A percentile compares a stretch with the other conserved stretches of the same genome.
Conservation (phyloP, 1,284 basidiomycete genomes). For the Psilocybe mexicana region DNA sequence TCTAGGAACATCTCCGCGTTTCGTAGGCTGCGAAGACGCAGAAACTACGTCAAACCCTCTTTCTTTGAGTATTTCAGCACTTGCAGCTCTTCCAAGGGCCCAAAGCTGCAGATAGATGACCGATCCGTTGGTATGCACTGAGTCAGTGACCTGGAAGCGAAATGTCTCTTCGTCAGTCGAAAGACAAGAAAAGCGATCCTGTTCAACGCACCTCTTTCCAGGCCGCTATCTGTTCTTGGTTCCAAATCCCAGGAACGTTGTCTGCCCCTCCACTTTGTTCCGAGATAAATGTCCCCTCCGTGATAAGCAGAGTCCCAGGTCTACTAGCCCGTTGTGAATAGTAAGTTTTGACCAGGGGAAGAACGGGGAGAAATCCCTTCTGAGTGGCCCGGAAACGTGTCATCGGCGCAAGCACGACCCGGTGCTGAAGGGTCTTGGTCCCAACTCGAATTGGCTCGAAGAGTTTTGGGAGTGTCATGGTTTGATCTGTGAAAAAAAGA, state of each 20-base stretch:
- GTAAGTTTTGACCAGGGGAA: slow-evolving; percentile 40
- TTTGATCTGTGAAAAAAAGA: neutral
- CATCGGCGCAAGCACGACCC: slow-evolving; percentile 28
- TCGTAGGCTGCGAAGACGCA: slow-evolving; percentile 21
- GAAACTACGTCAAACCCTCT: slow-evolving; percentile 21
- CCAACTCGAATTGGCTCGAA: slow-evolving; percentile 30
- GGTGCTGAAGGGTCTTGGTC: slow-evolving; percentile 22
- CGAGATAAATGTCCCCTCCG: slow-evolving; percentile 41
- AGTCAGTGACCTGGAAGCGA: slow-evolving; percentile 28
- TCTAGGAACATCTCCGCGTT: slow-evolving; percentile 13
- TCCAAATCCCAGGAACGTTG: slow-evolving; percentile 41
- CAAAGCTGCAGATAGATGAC: slow-evolving; percentile 51
- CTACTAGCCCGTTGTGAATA: slow-evolving; percentile 38
- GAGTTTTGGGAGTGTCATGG: slow-evolving; percentile 16
- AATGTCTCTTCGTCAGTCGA: neutral
- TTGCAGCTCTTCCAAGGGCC: slow-evolving; percentile 46
- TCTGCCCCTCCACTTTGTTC: slow-evolving; percentile 30
- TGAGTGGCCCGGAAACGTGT: slow-evolving; percentile 23
- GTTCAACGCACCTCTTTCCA: slow-evolving; percentile 39
- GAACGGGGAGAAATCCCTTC: slow-evolving; percentile 28
- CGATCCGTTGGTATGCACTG: slow-evolving; percentile 43
- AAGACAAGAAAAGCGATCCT: neutral
- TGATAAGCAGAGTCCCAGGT: slow-evolving; percentile 41
- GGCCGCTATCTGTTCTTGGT: slow-evolving; percentile 36
- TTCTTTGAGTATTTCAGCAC: slow-evolving; percentile 29